Evolutionary conservation across 495 filamentous ascomycete genomes (phyloP), one percentile per base, ranked within the genome.

Genomic region (Pyronema omphalodes): DNA sequence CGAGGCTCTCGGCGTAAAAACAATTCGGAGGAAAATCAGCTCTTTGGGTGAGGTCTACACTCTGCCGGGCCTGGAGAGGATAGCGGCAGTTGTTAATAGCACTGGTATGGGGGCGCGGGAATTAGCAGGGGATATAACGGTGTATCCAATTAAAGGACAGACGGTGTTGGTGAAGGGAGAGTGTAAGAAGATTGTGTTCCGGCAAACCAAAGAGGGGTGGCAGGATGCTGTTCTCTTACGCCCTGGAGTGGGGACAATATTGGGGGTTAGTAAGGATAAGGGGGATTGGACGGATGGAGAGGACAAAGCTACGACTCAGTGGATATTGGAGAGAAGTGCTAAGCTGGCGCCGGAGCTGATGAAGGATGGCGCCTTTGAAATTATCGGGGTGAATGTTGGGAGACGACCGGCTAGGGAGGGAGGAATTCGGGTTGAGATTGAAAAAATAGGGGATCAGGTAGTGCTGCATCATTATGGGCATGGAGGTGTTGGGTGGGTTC

Each of bases 391-490:
- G 18, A 55, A 65, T 7, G 58, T 64, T 41, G 62, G 62, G 40
- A 49, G 62, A 18, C 37, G 62, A 39, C 62, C 62, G 7, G 52
- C 58, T 3, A 46, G 62, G 33, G 51, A 43, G 34, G 54, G 61
- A 0, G 62, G 62, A 0, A 53, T 55, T 12, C 52, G 62, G 29
- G 56, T 65, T 15, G 62, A 61, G 47, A 57, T 61, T n/a, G 62
- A 61, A 45, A 54, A 48, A 48, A 46, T 56, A 33, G n/a, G 23
- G 39, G 18, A 44, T 19, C 62, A 9, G 35, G 34, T 65, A n/a
- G 54, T 65, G 40, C 61, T 62, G 39, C 62, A 65, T 55, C 51
- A 65, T 17, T 65, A 65, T 51, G 62, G 62, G 3, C 62, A 65
- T 44, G 50, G 49, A 7, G 62, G 62, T 0, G 43, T 55, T 14